Evolutionary conservation across 176 grass and related monocot species (phyloP).

Genomic region (Eleusine coracana): DNA sequence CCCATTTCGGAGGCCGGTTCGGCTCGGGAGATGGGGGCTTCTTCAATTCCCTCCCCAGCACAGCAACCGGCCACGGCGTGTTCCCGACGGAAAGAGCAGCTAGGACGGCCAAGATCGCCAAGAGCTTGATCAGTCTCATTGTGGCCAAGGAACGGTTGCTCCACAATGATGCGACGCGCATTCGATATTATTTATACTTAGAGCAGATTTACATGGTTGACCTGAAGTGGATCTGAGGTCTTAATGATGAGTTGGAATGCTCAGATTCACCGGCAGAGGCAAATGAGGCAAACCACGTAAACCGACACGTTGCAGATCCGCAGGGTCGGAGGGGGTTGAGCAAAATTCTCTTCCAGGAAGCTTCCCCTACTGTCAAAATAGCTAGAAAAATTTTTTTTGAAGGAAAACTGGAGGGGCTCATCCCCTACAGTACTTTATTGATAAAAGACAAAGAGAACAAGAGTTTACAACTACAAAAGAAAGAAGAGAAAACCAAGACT

Average conservation of each 20-base stretch:
- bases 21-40: background rate
- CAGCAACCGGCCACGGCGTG: background rate
- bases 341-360: background rate
- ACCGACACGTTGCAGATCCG: background rate
- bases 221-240: background rate
- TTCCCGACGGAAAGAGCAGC: background rate
- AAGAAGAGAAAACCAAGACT: no score
- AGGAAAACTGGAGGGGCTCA: no score
- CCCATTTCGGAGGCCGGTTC: background rate
- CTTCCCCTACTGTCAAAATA: no score
- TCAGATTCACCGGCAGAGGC: background rate
- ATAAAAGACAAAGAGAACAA: no score
- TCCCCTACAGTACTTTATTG: no score
- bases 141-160: background rate
- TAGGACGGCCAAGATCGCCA: slow-evolving; percentile 8
- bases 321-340: background rate
- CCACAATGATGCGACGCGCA: no score
- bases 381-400: background rate
- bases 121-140: slow-evolving; percentile 21
- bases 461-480: no score
- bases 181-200: slow-evolving; percentile 18
- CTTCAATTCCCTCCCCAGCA: background rate
- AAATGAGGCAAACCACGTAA: background rate
- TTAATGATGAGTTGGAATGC: background rate
- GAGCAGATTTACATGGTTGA: background rate